Percentiles rank a stretch among this genome's conserved stretches.
These are phyloP conservation scores for Agroathelia rolfsii DNA, from an alignment of 1,284 basidiomycete species.

Conservation along the genomic window DNA sequence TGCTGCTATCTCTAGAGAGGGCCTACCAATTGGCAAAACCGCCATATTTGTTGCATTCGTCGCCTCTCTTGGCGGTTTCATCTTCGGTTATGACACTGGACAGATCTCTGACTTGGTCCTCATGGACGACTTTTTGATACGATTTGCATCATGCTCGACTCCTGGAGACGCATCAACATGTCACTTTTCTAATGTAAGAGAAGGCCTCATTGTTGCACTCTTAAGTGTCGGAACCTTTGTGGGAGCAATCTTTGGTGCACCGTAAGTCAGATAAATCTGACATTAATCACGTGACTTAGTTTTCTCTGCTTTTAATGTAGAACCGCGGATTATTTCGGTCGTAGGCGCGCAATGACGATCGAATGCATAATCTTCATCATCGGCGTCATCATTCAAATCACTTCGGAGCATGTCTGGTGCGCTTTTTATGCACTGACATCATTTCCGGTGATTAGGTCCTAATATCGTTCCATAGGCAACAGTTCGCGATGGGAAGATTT, in stretches of 20 bases:
- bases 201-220: constrained; percentile 60
- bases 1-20: constrained; percentile 12
- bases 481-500: constrained; percentile 62
- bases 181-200: constrained; percentile 40
- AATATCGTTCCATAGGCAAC: no score
- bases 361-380: constrained; percentile 60
- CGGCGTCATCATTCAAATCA: constrained; percentile 61
- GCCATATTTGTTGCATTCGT: constrained; percentile 60
- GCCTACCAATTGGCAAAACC: constrained; percentile 46
- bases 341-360: constrained; percentile 59
- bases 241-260: constrained; percentile 52
- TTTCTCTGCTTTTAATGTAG: constrained; percentile 20
- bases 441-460: no score
- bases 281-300: constrained; percentile 2
- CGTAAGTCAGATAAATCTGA: constrained; percentile 27
- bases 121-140: constrained; percentile 62
- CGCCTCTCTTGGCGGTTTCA: constrained; percentile 73
- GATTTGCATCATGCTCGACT: constrained; percentile 45
- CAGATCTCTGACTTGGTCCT: constrained; percentile 71
- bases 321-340: constrained; percentile 57
- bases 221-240: constrained; percentile 57
- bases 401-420: constrained; percentile 40
- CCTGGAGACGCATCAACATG: constrained; percentile 33
- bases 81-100: constrained; percentile 71
- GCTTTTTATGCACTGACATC: no score